Conservation (phyloP, 257 asterid genomes). For the Jaltomata sinuosa region DNA sequence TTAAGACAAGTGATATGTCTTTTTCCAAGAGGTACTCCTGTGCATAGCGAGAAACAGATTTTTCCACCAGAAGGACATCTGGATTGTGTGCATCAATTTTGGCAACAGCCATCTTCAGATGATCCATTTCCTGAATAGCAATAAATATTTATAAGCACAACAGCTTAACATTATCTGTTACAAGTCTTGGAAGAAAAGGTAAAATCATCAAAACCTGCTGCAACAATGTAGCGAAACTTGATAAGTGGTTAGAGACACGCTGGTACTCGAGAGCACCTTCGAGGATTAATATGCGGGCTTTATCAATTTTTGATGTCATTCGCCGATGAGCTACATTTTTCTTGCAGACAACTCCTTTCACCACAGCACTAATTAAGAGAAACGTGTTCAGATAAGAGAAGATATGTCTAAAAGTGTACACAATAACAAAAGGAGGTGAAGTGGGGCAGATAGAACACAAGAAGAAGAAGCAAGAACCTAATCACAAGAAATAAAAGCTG, state of each 20-base stretch:
- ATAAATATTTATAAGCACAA: constrained; percentile 11
- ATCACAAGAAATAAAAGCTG: not conserved
- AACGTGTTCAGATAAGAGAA: constrained; percentile 11
- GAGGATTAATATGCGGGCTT: constrained; percentile 77
- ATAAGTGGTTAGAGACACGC: constrained; percentile 81
- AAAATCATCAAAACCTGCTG: constrained; percentile 62
- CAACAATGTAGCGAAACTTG: constrained; percentile 89
- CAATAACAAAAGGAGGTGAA: not conserved
- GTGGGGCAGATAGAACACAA: not conserved
- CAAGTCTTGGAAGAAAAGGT: not conserved
- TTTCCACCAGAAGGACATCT: constrained; percentile 91
- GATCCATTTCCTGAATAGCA: constrained; percentile 84
- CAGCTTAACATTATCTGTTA: not conserved
- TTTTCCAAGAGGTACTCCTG: constrained; percentile 95
- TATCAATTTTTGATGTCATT: constrained; percentile 85
- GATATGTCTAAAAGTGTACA: not conserved
- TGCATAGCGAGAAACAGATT: constrained; percentile 91
- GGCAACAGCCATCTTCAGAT: constrained; percentile 97
- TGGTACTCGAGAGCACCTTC: constrained; percentile 98
- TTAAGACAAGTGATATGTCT: constrained; percentile 83
- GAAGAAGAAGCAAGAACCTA: not conserved
- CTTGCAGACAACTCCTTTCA: constrained; percentile 91
- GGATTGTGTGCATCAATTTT: constrained; percentile 83
- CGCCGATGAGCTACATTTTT: constrained; percentile 94
- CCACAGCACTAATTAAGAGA: constrained; percentile 48